Conservation (phyloP, 352 stramenopile genomes). For the Discostella stelligera region DNA sequence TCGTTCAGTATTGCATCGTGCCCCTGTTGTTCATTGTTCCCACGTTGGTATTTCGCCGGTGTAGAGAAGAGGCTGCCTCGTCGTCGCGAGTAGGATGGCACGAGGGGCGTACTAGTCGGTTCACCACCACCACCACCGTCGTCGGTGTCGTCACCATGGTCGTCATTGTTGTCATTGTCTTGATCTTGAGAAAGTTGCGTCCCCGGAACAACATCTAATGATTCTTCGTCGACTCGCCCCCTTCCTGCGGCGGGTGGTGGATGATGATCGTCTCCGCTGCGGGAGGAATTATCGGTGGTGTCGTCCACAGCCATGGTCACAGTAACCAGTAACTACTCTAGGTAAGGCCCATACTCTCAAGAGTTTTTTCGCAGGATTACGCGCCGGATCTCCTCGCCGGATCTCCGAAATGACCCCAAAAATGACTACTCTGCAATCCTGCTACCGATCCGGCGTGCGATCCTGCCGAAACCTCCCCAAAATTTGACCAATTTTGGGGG, state of each 20-base stretch:
- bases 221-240: constrained; percentile 5
- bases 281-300: background rate
- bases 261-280: background rate
- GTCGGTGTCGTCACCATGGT: background rate
- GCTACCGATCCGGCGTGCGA: too few relatives aligned
- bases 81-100: background rate
- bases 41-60: background rate
- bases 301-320: background rate
- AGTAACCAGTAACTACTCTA: too few relatives aligned
- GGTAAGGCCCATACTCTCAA: too few relatives aligned
- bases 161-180: constrained; percentile 15
- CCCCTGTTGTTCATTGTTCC: background rate
- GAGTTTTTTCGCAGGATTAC: too few relatives aligned
- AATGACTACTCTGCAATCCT: too few relatives aligned
- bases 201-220: constrained; percentile 23
- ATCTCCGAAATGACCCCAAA: too few relatives aligned
- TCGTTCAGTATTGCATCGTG: background rate
- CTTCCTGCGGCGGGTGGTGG: background rate
- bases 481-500: too few relatives aligned
- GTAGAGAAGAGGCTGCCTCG: constrained; percentile 6
- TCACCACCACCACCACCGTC: background rate
- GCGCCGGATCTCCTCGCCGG: too few relatives aligned
- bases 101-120: constrained; percentile 18
- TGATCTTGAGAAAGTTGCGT: constrained; percentile 40
- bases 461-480: too few relatives aligned